A percentile compares a stretch with the other conserved stretches of the same genome.
Evolutionary conservation across 176 grass and related monocot genomes (phyloP).

Genomic region (Eremochloa ophiuroides): DNA sequence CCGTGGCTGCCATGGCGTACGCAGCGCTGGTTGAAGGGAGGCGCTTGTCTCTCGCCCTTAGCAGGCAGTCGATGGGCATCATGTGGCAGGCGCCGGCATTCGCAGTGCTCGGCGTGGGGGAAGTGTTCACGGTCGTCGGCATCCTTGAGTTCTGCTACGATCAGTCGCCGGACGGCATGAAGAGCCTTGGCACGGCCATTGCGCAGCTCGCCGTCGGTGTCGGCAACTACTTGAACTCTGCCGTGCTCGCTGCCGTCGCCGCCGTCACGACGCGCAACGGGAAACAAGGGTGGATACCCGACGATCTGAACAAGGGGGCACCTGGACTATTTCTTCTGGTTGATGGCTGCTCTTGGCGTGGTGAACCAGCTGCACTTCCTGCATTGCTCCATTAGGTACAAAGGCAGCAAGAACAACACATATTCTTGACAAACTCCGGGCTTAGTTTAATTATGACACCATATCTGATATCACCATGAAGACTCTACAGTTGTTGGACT

Average conservation of each 20-base stretch:
- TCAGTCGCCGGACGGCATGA: slow-evolving; percentile 28
- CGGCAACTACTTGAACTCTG: slow-evolving; percentile 35
- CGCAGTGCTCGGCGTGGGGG: slow-evolving; percentile 16
- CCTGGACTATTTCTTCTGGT: no score
- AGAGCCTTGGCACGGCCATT: slow-evolving; percentile 30
- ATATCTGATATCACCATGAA: no score
- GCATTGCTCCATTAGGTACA: background rate
- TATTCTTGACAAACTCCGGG: background rate
- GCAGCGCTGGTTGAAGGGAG: slow-evolving; percentile 12
- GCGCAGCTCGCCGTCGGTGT: background rate
- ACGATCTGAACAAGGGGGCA: no score
- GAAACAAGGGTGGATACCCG: background rate
- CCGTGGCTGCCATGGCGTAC: slow-evolving; percentile 28
- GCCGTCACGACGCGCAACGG: background rate
- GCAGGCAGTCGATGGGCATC: slow-evolving; percentile 19
- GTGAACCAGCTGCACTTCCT: background rate
- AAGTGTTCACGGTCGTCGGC: slow-evolving; percentile 37
- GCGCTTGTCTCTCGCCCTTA: slow-evolving; percentile 7
- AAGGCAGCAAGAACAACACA: background rate
- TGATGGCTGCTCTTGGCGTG: no score
- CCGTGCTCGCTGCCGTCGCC: background rate
- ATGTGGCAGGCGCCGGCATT: slow-evolving; percentile 48
- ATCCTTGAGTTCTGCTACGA: slow-evolving; percentile 46
- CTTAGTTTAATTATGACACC: no score
- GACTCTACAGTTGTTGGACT: no score